Evolutionary conservation across 2,329 filamentous ascomycete genomes (phyloP).

Genomic region (Sordariomycetes sp.): DNA sequence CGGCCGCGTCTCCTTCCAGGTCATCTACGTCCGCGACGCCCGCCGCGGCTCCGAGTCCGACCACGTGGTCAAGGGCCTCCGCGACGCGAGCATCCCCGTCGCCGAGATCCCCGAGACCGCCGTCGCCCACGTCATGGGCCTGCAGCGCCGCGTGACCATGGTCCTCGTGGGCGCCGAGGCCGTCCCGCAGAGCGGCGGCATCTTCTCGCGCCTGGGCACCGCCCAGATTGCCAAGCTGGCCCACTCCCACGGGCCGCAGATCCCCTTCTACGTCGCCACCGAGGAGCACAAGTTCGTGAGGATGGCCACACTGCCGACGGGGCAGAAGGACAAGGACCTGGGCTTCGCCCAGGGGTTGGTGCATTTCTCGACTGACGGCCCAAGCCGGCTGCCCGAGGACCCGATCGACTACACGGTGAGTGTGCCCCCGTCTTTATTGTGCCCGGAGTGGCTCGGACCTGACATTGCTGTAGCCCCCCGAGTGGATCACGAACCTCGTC

Average conservation of each 20-base stretch:
- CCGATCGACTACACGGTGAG: slow-evolving; percentile 63
- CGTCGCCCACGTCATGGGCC: slow-evolving; percentile 66
- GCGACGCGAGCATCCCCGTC: slow-evolving; percentile 68
- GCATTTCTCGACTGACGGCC: slow-evolving; percentile 52
- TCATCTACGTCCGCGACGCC: slow-evolving; percentile 66
- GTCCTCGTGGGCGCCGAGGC: slow-evolving; percentile 67
- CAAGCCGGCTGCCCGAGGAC: slow-evolving; percentile 34
- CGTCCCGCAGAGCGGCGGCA: slow-evolving; percentile 86
- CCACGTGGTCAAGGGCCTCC: slow-evolving; percentile 59
- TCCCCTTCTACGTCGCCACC: slow-evolving; percentile 81
- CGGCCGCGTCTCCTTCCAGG: slow-evolving; percentile 58
- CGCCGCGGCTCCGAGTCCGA: slow-evolving; percentile 50
- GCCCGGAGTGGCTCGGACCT: not conserved
- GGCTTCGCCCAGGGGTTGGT: slow-evolving; percentile 69
- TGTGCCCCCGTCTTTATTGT: slow-evolving; percentile 6
- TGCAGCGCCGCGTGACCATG: slow-evolving; percentile 48
- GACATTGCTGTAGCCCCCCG: slow-evolving; percentile 39
- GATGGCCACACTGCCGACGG: slow-evolving; percentile 57
- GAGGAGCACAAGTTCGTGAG: slow-evolving; percentile 97
- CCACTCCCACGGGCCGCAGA: slow-evolving; percentile 40
- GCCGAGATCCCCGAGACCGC: slow-evolving; percentile 47
- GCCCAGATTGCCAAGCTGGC: slow-evolving; percentile 82
- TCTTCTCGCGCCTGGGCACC: slow-evolving; percentile 77
- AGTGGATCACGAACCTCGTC: slow-evolving; percentile 39
- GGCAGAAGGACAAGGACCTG: slow-evolving; percentile 58